These are phyloP conservation scores for Jacaranda mimosifolia DNA, from an alignment of 257 asterid genomes.

Conservation along the genomic window DNA sequence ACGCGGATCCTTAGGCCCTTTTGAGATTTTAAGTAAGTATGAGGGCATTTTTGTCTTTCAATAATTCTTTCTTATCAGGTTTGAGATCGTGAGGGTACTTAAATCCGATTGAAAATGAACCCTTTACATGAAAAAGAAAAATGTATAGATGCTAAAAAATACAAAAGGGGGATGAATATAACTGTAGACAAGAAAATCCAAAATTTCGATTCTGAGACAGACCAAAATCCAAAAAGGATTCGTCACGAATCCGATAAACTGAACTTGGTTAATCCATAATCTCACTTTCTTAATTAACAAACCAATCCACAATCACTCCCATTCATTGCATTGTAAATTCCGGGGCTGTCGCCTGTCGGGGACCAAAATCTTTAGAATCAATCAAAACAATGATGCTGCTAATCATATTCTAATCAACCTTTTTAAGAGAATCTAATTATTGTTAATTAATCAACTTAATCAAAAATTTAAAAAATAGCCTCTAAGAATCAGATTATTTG, in stretches of 20 bases:
- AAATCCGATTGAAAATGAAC: no score
- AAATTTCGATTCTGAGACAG: constrained; percentile 21
- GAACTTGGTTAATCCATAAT: constrained; percentile 28
- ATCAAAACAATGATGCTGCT: constrained; percentile 34
- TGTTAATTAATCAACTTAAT: not conserved
- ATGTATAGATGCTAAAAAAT: not conserved
- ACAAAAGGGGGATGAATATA: not conserved
- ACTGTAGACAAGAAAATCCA: constrained; percentile 25
- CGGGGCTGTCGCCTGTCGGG: constrained; percentile 31
- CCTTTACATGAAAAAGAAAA: no score
- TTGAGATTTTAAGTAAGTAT: no score
- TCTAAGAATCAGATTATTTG: no score
- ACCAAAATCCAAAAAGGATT: constrained; percentile 49
- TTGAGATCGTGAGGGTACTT: no score
- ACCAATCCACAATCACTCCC: not conserved
- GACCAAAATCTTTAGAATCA: constrained; percentile 33
- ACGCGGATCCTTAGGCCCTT: no score
- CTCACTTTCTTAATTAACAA: not conserved
- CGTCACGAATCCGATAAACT: constrained; percentile 23
- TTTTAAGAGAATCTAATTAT: not conserved
- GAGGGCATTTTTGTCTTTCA: no score
- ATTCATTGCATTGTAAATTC: constrained; percentile 34
- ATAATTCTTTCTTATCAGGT: no score
- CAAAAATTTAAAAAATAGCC: not conserved
- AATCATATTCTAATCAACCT: no score